These are phyloP conservation scores for Drechslerella coelobrocha DNA, from an alignment of 2,329 filamentous ascomycete genomes.

Conservation along the genomic window DNA sequence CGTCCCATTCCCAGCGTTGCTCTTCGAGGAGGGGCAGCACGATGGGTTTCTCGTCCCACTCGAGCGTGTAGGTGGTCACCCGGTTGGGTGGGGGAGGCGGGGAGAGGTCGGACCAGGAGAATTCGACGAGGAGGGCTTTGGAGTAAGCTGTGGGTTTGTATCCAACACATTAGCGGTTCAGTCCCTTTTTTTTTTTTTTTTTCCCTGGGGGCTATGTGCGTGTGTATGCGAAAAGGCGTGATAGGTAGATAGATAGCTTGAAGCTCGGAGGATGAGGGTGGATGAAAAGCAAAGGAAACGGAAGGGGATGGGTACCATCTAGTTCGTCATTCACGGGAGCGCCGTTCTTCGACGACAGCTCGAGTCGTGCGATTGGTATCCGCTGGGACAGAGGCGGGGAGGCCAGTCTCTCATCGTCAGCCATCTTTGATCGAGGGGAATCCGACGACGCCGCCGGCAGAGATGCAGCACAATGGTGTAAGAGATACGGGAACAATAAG, in stretches of 20 bases:
- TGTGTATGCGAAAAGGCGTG: too few species aligned
- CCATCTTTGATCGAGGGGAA: too few species aligned
- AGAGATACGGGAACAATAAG: too few species aligned
- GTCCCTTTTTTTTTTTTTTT: background rate
- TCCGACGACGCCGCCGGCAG: too few species aligned
- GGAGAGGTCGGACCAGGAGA: conserved; percentile 48
- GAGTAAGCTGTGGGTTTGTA: conserved; percentile 23
- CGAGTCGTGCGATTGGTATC: conserved; percentile 49
- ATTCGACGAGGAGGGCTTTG: conserved; percentile 48
- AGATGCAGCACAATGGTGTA: too few species aligned
- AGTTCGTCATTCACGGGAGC: conserved; percentile 46
- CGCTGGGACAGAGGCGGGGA: conserved; percentile 49
- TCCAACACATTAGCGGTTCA: background rate
- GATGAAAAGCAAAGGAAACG: background rate
- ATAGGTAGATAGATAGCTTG: background rate
- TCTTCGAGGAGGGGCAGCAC: conserved; percentile 46
- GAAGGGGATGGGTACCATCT: conserved; percentile 25
- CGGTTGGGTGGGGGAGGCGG: conserved; percentile 41
- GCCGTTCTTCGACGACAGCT: conserved; percentile 47
- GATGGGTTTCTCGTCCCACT: conserved; percentile 50
- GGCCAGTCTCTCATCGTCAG: conserved; percentile 39
- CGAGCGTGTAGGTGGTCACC: conserved; percentile 45
- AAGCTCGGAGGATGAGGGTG: background rate
- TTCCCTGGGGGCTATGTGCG: background rate
- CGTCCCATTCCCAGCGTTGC: conserved; percentile 49